Conservation (phyloP, 2,329 filamentous ascomycete species). For the Acarospora socialis region DNA sequence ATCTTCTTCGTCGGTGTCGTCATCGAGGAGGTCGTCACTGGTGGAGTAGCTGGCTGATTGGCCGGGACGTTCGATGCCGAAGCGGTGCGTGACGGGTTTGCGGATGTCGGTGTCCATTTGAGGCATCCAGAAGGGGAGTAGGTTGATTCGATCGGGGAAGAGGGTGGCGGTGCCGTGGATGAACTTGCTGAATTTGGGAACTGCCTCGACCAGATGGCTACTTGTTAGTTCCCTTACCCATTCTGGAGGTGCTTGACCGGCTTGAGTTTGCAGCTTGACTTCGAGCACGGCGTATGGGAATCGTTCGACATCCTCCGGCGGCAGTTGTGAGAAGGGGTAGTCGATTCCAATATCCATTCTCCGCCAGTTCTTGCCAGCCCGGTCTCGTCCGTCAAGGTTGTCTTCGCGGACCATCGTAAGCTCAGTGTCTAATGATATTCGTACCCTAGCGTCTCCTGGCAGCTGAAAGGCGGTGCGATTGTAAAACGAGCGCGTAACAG, state of each 20-base stretch:
- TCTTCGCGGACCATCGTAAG: constrained; percentile 91
- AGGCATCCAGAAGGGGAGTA: constrained; percentile 93
- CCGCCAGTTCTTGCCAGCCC: constrained; percentile 82
- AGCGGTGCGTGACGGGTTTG: constrained; percentile 75
- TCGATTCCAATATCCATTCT: constrained; percentile 96
- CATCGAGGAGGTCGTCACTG: constrained; percentile 61
- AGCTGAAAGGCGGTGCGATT: constrained; percentile 97
- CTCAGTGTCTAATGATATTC: constrained; percentile 93
- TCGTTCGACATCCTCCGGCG: constrained; percentile 67
- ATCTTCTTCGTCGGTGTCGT: constrained; percentile 41
- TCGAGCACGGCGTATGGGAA: constrained; percentile 96
- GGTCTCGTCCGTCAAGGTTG: constrained; percentile 65
- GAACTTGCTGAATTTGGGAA: constrained; percentile 98
- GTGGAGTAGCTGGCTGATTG: constrained; percentile 62
- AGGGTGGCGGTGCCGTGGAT: constrained; percentile 86
- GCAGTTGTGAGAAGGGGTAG: constrained; percentile 81
- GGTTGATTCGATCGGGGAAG: constrained; percentile 73
- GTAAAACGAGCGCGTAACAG: constrained; percentile 92
- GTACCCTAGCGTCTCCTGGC: constrained; percentile 86
- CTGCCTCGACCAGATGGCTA: constrained; percentile 93
- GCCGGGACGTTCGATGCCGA: constrained; percentile 73
- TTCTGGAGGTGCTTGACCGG: constrained; percentile 84
- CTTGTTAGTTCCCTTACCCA: constrained; percentile 91
- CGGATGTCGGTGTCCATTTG: constrained; percentile 98
- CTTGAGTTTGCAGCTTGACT: constrained; percentile 93